Percentiles rank a stretch among this genome's conserved stretches.
phyloP scores from a whole-genome alignment of 805 yeast genomes.

The Wickerhamiella allomyrinae region DNA sequence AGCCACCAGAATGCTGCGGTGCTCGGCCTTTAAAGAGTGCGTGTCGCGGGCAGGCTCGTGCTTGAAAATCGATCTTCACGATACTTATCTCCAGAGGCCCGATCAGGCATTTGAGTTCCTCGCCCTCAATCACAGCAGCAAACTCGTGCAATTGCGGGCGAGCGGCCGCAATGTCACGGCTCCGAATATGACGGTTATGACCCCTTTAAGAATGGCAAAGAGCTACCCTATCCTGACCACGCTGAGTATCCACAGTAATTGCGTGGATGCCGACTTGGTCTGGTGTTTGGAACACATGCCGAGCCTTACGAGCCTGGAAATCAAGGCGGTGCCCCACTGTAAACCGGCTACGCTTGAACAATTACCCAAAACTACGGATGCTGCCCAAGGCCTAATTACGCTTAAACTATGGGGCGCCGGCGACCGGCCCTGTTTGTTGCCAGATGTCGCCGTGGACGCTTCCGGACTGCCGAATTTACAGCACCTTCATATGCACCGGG shows the following conservation, averaged over 20 bases:
- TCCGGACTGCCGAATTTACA: conserved; percentile 3
- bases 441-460: conserved; percentile 1
- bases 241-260: conserved; percentile 7
- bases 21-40: neutral
- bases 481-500: conserved; percentile 11
- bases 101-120: neutral
- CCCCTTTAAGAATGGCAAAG: neutral
- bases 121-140: neutral
- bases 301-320: conserved; percentile 6
- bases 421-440: conserved; percentile 3
- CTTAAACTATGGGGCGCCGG: conserved; percentile 7
- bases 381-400: neutral
- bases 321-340: conserved; percentile 4
- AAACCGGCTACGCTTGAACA: neutral
- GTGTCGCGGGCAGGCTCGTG: neutral
- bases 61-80: neutral
- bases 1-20: neutral
- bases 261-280: conserved; percentile 9
- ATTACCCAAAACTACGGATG: neutral
- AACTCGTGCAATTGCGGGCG: neutral
- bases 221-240: conserved; percentile 2
- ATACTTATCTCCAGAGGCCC: neutral
- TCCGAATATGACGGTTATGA: neutral
- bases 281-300: conserved; percentile 12
- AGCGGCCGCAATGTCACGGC: neutral